Percentiles rank a stretch among this genome's conserved stretches.
Conservation (phyloP, 2,329 filamentous ascomycete genomes). For the Epichloe scottii region DNA sequence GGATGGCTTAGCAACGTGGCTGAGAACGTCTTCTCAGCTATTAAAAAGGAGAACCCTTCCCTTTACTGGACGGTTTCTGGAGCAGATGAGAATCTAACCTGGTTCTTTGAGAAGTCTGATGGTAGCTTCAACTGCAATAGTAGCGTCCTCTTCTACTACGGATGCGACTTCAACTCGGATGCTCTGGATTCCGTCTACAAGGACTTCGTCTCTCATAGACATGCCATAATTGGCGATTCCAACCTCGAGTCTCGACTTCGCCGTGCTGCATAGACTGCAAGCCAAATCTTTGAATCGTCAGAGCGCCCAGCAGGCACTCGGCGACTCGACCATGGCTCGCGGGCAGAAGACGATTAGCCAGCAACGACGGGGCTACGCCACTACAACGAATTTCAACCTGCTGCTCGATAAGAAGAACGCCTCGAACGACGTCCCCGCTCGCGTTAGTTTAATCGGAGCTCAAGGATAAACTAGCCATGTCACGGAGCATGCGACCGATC, state of each 20-base stretch:
- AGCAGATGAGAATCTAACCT: conserved; percentile 90
- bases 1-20: conserved; percentile 92
- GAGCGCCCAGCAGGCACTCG: conserved; percentile 12
- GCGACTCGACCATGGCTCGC: conserved; percentile 8
- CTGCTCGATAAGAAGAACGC: conserved; percentile 81
- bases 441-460: conserved; percentile 78
- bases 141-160: conserved; percentile 94
- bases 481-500: background rate
- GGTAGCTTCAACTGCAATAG: conserved; percentile 77
- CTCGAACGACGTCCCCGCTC: conserved; percentile 65
- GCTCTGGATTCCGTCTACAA: conserved; percentile 65
- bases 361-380: conserved; percentile 12
- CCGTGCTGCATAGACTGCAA: conserved; percentile 59
- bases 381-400: conserved; percentile 56
- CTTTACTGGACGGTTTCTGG: conserved; percentile 95
- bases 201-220: conserved; percentile 71
- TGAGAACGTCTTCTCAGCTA: conserved; percentile 85
- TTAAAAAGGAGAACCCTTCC: conserved; percentile 87
- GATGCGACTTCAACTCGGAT: conserved; percentile 59
- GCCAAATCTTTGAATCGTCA: conserved; percentile 29
- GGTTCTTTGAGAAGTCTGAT: conserved; percentile 97
- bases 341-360: conserved; percentile 7
- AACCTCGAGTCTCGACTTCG: conserved; percentile 81
- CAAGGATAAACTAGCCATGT: conserved; percentile 66
- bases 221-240: conserved; percentile 77